Base-by-base conservation (phyloP, 192 early-diverging fungal species). In the Coemansia sp. region DNA sequence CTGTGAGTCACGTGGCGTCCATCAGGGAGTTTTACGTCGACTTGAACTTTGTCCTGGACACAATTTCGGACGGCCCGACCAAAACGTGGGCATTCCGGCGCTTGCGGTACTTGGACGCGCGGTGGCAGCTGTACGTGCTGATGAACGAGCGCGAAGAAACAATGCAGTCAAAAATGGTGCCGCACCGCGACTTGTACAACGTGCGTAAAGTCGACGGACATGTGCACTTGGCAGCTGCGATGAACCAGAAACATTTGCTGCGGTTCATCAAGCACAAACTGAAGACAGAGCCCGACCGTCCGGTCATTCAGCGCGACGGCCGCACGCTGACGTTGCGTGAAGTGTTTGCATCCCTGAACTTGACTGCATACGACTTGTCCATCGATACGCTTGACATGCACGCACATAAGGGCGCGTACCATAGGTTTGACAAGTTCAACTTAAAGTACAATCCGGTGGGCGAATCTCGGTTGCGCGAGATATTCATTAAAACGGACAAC, bases 331-430 rank as follows among this genome's bases (percentile, higher is more conserved):
- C 92, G 1, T 67, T 96, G 13, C 68, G 64, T 20, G 74, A 94
- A 68, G 95, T 98, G 35, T 98, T 98, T 66, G 82, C 93, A 63
- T 90, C 87, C 84, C 83, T 98, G 73, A 87, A 92, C 16, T 70
- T 98, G 54, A 94, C 93, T 0, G 93, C 95, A 1, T 98, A 98
- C 75, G 94, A 98, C 65, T 82, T 98, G 22, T 89, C 84, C 20
- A 94, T 96, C 62, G 95, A 98, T 74, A 98, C 93, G 3, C 79
- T 98, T 61, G 95, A 98, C 70, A 96, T 96, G 93, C 95, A 98
- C 71, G 92, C 94, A 1, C 94, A 97, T 83, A 93, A 94, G 57
- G 93, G 93, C 79, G 92, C 94, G 3, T 97, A 95, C 84, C 94
- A 97, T 81, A 83, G 93, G 39, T 95, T 97, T 60, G 95, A 95